phyloP scores from a whole-genome alignment of 2,329 filamentous ascomycete genomes.

The Furcasterigmium furcatum region DNA sequence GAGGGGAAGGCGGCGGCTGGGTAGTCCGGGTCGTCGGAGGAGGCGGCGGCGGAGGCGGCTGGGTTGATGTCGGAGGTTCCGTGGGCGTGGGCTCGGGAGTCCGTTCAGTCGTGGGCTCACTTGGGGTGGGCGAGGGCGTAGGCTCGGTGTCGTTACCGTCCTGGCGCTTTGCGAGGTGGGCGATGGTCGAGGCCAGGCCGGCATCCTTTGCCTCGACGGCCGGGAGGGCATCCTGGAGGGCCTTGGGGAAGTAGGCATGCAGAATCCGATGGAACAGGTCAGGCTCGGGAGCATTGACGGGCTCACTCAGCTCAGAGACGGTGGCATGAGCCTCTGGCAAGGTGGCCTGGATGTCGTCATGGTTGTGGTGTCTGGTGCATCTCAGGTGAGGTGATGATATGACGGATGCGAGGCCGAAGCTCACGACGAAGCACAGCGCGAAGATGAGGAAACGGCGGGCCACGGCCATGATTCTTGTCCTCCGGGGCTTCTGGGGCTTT shows the following conservation, averaged over 20 bases:
- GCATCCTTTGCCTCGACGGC: constrained; percentile 59
- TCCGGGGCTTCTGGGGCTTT: background rate
- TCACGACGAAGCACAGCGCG: constrained; percentile 16
- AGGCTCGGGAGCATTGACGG: constrained; percentile 51
- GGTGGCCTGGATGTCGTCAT: background rate
- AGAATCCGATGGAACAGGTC: constrained; percentile 64
- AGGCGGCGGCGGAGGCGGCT: background rate
- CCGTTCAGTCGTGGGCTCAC: too few relatives aligned
- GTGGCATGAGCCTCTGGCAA: background rate
- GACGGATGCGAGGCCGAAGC: constrained; percentile 16
- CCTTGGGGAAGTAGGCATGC: constrained; percentile 57
- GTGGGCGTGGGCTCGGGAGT: constrained; percentile 4
- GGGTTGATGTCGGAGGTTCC: constrained; percentile 2
- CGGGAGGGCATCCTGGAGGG: constrained; percentile 63
- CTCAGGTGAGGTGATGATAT: constrained; percentile 6
- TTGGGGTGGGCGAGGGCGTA: constrained; percentile 13
- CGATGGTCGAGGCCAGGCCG: constrained; percentile 57
- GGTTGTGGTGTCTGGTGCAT: constrained; percentile 7
- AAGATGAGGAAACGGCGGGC: constrained; percentile 15
- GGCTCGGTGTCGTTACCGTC: constrained; percentile 27
- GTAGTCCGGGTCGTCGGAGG: constrained; percentile 1
- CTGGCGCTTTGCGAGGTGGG: constrained; percentile 62
- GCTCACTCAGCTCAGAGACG: background rate
- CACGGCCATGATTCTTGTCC: constrained; percentile 12
- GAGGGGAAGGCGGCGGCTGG: constrained; percentile 1